Base-by-base conservation (phyloP, 768 basidiomycete species). In the Mycena maculata region DNA sequence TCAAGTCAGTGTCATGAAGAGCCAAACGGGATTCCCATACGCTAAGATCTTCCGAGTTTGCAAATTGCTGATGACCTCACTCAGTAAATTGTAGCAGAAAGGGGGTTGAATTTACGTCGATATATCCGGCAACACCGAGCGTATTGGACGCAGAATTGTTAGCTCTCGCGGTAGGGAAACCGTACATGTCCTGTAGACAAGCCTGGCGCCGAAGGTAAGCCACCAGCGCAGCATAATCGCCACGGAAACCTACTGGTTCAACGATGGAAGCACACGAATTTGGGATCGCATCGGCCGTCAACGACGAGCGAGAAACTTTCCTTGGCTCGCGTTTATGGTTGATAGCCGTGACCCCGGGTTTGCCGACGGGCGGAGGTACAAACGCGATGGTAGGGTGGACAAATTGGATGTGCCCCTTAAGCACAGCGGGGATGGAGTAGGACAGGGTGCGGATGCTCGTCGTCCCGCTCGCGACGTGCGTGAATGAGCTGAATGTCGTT, bases 361-460 rank as follows among this genome's bases (percentile, higher is more conserved):
- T 7, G 9, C 38, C 38, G 9, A 23, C 5, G 13, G 58, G 49
- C 16, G 56, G 62, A 15, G 67, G 61, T 4, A 68, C 36, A 23
- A 68, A 68, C 30, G 65, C 60, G 15, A 55, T 23, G 8, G 61
- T 68, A 4, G 86, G 86, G 47, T 86, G 84, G 28, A 87, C 76
- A 31, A 85, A 73, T 25, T 84, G 82, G 54, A 87, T 68, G 63
- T 85, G 83, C 22, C 72, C 70, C 60, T 83, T 75, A 42, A 87
- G 60, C 50, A 73, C 59, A 28, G 79, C 83, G 0, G 86, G 86
- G n/a, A 87, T 76, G 64, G 82, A 83, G 77, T 86, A 87, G 36
- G 76, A 71, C 0, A 80, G 82, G 18, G 86, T 84, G 64, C 86
- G 84, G 31, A 86, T 68, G 33, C 82, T 67, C 9, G 73, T 70